Conservation (phyloP, 805 yeast genomes). For the Candida argentea region DNA sequence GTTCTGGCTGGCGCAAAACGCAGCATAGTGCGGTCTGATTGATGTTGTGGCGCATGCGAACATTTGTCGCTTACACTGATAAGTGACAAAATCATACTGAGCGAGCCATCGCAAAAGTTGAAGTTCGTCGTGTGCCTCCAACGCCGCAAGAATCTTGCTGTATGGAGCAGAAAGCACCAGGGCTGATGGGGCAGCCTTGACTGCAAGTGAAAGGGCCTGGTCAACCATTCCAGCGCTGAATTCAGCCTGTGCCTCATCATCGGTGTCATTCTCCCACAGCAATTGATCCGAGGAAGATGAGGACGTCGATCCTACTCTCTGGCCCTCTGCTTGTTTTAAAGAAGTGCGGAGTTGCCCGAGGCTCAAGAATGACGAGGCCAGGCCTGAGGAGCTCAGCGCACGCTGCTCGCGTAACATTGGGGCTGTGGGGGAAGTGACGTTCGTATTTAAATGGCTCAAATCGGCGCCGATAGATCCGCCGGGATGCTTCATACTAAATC, state of each 20-base stretch:
- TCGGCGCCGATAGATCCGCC: slow-evolving; percentile 80
- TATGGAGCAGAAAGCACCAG: slow-evolving; percentile 2
- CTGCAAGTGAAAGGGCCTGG: neutral
- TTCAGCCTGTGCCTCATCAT: neutral
- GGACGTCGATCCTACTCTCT: too few relatives aligned
- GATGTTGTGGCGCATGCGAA: too few relatives aligned
- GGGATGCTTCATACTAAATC: slow-evolving; percentile 72
- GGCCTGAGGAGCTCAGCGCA: slow-evolving; percentile 3
- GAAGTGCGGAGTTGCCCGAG: slow-evolving; percentile 5
- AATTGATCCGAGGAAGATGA: too few relatives aligned
- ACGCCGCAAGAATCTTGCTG: slow-evolving; percentile 1
- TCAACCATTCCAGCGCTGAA: neutral
- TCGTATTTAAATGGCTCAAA: slow-evolving; percentile 18
- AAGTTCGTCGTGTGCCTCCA: slow-evolving; percentile 20
- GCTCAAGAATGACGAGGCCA: slow-evolving; percentile 7
- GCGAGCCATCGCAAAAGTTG: slow-evolving; percentile 25
- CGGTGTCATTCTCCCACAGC: neutral
- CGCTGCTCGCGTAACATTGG: neutral
- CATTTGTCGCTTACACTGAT: slow-evolving; percentile 2
- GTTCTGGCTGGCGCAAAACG: too few relatives aligned
- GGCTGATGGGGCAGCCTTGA: slow-evolving; percentile 1
- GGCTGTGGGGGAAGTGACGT: neutral
- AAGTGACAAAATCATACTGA: slow-evolving; percentile 22
- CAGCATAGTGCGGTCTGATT: too few relatives aligned
- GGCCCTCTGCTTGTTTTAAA: too few relatives aligned